Conservation (phyloP, 495 filamentous ascomycete species). For the Penicillium paradoxum region DNA sequence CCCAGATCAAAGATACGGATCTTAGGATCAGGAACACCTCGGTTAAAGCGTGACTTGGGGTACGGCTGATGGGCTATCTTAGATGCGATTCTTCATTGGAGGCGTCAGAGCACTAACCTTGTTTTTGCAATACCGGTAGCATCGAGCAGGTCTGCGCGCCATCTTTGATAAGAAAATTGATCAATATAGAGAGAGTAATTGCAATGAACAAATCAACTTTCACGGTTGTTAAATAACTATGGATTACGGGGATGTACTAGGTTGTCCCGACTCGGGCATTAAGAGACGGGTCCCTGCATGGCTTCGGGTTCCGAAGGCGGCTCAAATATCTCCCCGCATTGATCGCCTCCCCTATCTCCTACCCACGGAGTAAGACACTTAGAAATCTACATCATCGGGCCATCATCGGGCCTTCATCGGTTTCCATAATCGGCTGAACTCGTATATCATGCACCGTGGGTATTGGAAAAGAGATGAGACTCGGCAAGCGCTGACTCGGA, state of each 20-base stretch:
- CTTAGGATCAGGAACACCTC: slow-evolving; percentile 99
- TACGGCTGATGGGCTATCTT: slow-evolving; percentile 61
- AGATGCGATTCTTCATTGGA: neutral
- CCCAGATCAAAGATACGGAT: slow-evolving; percentile 99
- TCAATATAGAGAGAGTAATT: neutral
- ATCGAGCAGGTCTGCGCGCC: slow-evolving; percentile 92
- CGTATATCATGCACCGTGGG: too few species aligned
- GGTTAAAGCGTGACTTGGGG: slow-evolving; percentile 99
- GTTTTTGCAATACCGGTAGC: slow-evolving; percentile 99
- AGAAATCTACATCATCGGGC: too few species aligned
- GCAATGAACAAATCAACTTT: neutral
- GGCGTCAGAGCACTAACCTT: slow-evolving; percentile 59
- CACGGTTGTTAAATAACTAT: too few species aligned
- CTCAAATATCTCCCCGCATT: neutral
- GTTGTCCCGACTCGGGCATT: neutral
- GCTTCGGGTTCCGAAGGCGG: neutral
- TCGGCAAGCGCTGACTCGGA: too few species aligned
- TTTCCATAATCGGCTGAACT: too few species aligned
- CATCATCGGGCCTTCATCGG: too few species aligned
- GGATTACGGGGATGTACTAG: too few species aligned
- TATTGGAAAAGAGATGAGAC: too few species aligned
- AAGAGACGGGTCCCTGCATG: slow-evolving; percentile 3
- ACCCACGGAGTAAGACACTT: too few species aligned
- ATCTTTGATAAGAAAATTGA: slow-evolving; percentile 48
- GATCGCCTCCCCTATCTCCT: too few species aligned